phyloP scores from a whole-genome alignment of 1,284 basidiomycete genomes.

The Tremellales sp. region DNA sequence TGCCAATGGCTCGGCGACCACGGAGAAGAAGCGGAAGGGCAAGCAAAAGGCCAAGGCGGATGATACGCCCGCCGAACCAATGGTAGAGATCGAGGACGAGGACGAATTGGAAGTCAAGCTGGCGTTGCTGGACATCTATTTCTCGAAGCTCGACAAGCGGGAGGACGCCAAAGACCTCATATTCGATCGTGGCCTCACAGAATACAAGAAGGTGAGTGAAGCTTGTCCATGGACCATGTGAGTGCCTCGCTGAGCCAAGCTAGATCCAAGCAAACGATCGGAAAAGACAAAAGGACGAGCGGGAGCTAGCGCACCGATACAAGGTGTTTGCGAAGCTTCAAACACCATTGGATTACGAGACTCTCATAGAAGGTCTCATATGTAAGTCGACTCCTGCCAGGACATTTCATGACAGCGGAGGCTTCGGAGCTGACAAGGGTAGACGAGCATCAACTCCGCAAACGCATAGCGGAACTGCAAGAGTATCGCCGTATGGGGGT shows the following conservation, averaged over 20 bases:
- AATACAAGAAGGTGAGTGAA: conserved; percentile 84
- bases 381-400: conserved; percentile 56
- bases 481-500: conserved; percentile 80
- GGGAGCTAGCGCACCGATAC: conserved; percentile 81
- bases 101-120: conserved; percentile 88
- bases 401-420: background rate
- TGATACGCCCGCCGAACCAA: conserved; percentile 65
- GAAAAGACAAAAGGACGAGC: conserved; percentile 84
- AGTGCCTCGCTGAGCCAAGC: conserved; percentile 1
- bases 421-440: conserved; percentile 2
- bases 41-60: conserved; percentile 61
- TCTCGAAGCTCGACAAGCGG: conserved; percentile 83
- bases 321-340: conserved; percentile 91
- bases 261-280: conserved; percentile 88
- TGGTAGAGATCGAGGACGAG: conserved; percentile 65
- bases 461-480: conserved; percentile 82
- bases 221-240: background rate
- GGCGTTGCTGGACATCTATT: conserved; percentile 86
- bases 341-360: conserved; percentile 87
- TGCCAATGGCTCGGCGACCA: background rate
- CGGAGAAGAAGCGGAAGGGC: conserved; percentile 46
- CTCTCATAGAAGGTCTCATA: conserved; percentile 80
- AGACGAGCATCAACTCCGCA: conserved; percentile 83
- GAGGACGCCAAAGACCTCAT: conserved; percentile 84
- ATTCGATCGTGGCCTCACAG: conserved; percentile 85